Evolutionary conservation across 2,329 filamentous ascomycete genomes (phyloP), one percentile per base, ranked within the genome.

Genomic region (Dactylellina drechsleri): DNA sequence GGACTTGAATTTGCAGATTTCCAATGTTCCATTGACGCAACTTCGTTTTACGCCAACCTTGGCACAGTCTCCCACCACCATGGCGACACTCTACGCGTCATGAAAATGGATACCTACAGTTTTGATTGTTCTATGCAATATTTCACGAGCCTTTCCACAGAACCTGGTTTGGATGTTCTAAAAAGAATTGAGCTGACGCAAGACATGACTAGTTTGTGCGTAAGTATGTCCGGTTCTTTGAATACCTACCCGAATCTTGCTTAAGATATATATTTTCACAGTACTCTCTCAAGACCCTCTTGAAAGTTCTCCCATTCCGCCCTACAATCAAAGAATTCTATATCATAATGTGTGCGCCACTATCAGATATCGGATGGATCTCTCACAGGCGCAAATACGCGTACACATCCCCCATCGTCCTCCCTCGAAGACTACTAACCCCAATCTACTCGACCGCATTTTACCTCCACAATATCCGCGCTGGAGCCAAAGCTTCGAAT

Each of bases 401-500:
- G n/a, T 47, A 47, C 13, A 10, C 13, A 36, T 36, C 2, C 5
- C 10, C 5, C 31, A 31, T 16, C 23, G 45, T 26, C 8, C 52
- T 67, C 10, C 64, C 57, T 20, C 20, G 28, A 2, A 23, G 61
- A 6, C 47, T 61, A n/a, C 45, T 75, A 4, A 58, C 71, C 1
- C 47, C 71, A 31, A 54, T 75, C 18, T 68, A 75, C 64, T 64
- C 71, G 6, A 68, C 71, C 10, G 57, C 58, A 40, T 65, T 75
- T 23, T 65, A 64, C 47, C 45, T 67, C 20, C 18, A 40, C 23
- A 75, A 75, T 47, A 26, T 47, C 2, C 50, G 47, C 13, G 52
- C 59, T 4, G 52, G 31, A 5, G 15, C 65, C 56, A 36, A 61
- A 20, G 43, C 68, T 4, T 50, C 57, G 2, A 16, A 26, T 2